Conservation (phyloP, 306 rosid genomes). For the Argentina anserina region DNA sequence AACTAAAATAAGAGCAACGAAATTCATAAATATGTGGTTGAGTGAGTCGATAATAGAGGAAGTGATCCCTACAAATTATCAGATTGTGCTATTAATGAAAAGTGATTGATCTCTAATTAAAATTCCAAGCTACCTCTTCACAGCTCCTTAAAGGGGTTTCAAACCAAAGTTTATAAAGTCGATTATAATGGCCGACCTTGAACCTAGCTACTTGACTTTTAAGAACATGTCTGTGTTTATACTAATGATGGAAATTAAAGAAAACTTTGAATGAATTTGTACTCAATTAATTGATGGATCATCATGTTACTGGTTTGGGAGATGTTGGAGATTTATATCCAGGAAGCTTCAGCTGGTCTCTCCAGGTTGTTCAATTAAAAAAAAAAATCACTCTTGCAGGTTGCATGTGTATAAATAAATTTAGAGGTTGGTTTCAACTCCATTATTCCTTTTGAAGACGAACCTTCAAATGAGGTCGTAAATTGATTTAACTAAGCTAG, state of each 20-base stretch:
- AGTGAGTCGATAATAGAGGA: background rate
- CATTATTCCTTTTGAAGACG: background rate
- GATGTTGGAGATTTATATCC: conserved; percentile 1
- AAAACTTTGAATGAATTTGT: background rate
- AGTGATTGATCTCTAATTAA: too few species aligned
- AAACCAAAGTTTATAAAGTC: background rate
- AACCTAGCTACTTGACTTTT: background rate
- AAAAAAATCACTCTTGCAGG: too few species aligned
- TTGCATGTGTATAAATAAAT: background rate
- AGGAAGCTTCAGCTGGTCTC: background rate
- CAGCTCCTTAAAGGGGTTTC: background rate
- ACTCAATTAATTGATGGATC: background rate
- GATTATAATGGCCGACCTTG: background rate
- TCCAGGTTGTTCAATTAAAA: too few species aligned
- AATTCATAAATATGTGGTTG: too few species aligned
- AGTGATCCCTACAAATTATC: background rate
- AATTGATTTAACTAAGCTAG: background rate
- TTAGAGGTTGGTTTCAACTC: background rate
- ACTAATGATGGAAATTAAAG: background rate
- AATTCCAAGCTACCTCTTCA: background rate
- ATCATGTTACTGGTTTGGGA: background rate
- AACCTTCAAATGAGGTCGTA: background rate
- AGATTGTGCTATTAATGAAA: background rate
- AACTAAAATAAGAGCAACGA: too few species aligned
- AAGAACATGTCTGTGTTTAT: background rate